Percentiles rank a stretch among this genome's conserved stretches.
phyloP scores from a whole-genome alignment of 2,329 filamentous ascomycete genomes.

The Pseudogymnoascus sp. region DNA sequence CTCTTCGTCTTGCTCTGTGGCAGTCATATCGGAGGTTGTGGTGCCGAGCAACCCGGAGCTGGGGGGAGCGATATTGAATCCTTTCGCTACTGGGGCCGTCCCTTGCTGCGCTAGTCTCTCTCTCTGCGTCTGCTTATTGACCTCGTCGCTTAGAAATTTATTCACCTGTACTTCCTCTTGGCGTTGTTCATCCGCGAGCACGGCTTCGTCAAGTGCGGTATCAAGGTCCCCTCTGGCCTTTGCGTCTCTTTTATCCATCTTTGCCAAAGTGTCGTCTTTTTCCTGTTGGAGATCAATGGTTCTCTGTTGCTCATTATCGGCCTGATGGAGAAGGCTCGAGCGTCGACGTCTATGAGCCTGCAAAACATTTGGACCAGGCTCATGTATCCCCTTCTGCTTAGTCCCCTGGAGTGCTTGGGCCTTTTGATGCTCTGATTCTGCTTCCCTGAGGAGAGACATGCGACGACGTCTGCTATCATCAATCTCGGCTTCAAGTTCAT shows the following conservation, averaged over 20 bases:
- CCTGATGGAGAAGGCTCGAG: neutral
- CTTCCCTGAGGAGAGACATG: neutral
- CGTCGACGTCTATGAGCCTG: conserved; percentile 4
- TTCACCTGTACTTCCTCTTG: neutral
- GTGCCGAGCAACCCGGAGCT: neutral
- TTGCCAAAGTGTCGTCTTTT: conserved; percentile 3
- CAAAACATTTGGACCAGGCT: neutral
- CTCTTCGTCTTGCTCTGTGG: neutral
- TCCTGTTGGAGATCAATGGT: neutral
- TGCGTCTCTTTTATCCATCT: neutral
- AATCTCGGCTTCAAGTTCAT: conserved; percentile 3
- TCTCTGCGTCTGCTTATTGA: neutral
- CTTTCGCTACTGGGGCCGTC: neutral
- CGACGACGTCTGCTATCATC: neutral
- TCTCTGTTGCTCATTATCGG: conserved; percentile 5
- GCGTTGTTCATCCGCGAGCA: neutral
- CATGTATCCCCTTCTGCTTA: neutral
- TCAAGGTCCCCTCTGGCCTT: conserved; percentile 3
- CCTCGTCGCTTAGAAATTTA: neutral
- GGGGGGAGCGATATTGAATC: neutral
- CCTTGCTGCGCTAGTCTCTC: neutral
- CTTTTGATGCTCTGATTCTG: neutral
- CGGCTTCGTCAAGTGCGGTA: neutral
- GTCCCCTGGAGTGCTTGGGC: neutral
- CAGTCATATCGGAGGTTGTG: too few species aligned